Conservation (phyloP, 257 asterid genomes). For the Solanum verrucosum region DNA sequence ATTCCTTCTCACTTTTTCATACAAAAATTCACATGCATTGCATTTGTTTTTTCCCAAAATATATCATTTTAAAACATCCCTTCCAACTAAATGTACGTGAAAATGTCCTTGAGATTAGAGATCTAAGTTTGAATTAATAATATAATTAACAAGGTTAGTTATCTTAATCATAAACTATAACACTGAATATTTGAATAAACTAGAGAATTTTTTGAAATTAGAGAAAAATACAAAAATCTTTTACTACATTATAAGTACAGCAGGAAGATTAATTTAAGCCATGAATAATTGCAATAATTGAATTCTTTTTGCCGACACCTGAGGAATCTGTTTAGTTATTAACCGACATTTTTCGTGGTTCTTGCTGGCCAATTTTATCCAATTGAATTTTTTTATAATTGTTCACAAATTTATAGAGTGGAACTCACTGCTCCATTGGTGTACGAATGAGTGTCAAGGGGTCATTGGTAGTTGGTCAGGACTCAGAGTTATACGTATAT, state of each 20-base stretch:
- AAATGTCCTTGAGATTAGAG: conserved; percentile 11
- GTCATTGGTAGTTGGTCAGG: not conserved
- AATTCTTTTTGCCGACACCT: conserved; percentile 10
- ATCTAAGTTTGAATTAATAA: not conserved
- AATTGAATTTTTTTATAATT: not conserved
- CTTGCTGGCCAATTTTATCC: conserved; percentile 3
- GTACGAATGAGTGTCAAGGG: not conserved
- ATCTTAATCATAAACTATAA: not conserved
- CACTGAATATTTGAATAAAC: not conserved
- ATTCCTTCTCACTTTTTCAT: not conserved
- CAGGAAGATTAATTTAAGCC: conserved; percentile 7
- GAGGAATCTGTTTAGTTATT: conserved; percentile 6
- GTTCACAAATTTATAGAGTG: not conserved
- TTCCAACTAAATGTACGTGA: conserved; percentile 9
- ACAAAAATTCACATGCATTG: not conserved
- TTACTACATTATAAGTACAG: not conserved
- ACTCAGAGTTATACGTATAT: too few species aligned
- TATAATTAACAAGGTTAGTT: not conserved
- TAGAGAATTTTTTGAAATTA: conserved; percentile 2
- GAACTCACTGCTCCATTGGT: not conserved
- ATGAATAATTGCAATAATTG: conserved; percentile 4
- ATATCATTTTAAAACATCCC: not conserved
- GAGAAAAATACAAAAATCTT: not conserved
- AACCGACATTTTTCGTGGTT: conserved; percentile 23
- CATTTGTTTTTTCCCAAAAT: conserved; percentile 2